Conservation (phyloP, 345 rosid genomes). For the Litchi chinensis region DNA sequence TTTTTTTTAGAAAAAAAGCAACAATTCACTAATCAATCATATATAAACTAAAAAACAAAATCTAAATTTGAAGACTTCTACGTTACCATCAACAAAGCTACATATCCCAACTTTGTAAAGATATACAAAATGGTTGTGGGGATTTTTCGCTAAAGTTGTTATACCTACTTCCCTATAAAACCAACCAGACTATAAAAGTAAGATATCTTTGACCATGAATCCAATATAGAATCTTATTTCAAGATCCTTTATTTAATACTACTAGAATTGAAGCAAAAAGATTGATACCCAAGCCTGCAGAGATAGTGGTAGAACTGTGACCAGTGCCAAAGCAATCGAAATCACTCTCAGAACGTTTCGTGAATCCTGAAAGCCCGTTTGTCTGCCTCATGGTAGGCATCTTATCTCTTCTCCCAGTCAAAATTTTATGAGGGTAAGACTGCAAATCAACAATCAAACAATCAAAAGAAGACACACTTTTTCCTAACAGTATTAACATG, state of each 20-base stretch:
- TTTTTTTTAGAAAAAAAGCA: background rate
- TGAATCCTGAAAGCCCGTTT: conserved; percentile 86
- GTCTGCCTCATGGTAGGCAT: conserved; percentile 93
- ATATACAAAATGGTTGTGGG: conserved; percentile 9
- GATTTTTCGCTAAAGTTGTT: background rate
- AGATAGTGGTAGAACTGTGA: conserved; percentile 92
- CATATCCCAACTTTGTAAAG: background rate
- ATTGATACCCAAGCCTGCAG: conserved; percentile 85
- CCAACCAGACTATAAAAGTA: background rate
- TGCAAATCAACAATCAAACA: conserved; percentile 29
- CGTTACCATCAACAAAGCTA: background rate
- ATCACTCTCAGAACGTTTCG: conserved; percentile 88
- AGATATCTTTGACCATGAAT: conserved; percentile 5
- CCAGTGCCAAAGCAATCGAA: conserved; percentile 94
- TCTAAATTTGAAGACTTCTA: background rate
- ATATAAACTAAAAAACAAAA: background rate
- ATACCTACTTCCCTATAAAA: background rate
- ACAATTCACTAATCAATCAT: background rate
- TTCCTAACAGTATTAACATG: background rate
- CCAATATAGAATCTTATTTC: background rate
- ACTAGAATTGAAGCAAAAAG: conserved; percentile 10
- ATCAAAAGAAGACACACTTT: background rate
- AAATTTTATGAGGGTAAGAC: conserved; percentile 95
- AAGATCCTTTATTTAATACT: background rate
- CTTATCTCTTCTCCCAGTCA: conserved; percentile 91